phyloP scores from a whole-genome alignment of 139 green algal genomes.

The Chlorella vulgaris region DNA sequence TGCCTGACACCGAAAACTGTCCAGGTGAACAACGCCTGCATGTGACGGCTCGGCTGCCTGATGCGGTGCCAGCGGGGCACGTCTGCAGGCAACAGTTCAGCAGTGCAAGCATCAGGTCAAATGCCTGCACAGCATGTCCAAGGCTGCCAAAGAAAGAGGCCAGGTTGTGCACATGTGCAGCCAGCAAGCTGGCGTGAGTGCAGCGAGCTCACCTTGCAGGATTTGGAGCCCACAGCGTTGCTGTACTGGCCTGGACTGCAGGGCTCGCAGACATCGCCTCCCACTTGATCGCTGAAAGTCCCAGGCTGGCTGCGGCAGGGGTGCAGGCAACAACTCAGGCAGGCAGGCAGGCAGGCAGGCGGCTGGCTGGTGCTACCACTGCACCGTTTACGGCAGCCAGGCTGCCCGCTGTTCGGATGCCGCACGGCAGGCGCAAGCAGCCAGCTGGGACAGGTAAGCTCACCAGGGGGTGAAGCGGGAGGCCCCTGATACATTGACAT shows the following conservation, averaged over 20 bases:
- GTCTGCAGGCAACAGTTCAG: neutral
- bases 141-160: too few species aligned
- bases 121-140: too few species aligned
- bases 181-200: too few species aligned
- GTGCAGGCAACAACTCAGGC: neutral
- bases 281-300: neutral
- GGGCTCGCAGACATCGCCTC: neutral
- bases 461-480: neutral
- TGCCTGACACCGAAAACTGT: neutral
- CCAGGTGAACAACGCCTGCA: neutral
- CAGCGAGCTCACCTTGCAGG: neutral
- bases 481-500: neutral
- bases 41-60: neutral
- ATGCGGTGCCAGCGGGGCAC: slow-evolving; percentile 12
- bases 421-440: too few species aligned
- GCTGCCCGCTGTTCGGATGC: too few species aligned
- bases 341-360: neutral
- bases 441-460: neutral
- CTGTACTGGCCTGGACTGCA: slow-evolving; percentile 14
- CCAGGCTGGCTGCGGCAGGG: neutral
- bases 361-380: too few species aligned
- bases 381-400: too few species aligned
- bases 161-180: too few species aligned
- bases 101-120: too few species aligned
- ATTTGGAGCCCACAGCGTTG: neutral